Percentiles rank a stretch among this genome's conserved stretches.
These are phyloP conservation scores for Wallacemonas sp. DNA, from an alignment of 208 protist genomes.

Conservation along the genomic window DNA sequence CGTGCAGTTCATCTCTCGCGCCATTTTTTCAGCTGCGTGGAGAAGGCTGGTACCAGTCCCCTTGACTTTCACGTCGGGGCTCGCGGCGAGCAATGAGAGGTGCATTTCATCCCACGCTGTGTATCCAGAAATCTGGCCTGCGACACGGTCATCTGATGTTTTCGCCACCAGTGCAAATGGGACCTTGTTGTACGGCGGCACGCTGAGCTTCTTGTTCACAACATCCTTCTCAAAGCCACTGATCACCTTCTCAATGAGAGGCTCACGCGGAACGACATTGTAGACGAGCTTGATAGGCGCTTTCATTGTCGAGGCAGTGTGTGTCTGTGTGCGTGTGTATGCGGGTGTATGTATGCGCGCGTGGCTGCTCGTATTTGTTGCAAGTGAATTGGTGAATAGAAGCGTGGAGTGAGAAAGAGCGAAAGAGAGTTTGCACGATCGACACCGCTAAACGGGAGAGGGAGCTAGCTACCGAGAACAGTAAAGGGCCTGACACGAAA, in stretches of 20 bases:
- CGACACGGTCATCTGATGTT: slow-evolving; percentile 16
- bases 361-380: too few relatives aligned
- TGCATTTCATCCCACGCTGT: slow-evolving; percentile 16
- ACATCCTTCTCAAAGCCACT: neutral
- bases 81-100: slow-evolving; percentile 14
- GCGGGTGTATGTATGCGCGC: too few relatives aligned
- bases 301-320: neutral
- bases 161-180: slow-evolving; percentile 12
- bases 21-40: slow-evolving; percentile 19
- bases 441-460: too few relatives aligned
- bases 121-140: slow-evolving; percentile 1
- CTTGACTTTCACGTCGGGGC: slow-evolving; percentile 10
- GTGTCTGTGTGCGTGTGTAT: too few relatives aligned
- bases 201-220: neutral
- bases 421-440: too few relatives aligned
- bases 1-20: slow-evolving; percentile 18
- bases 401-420: too few relatives aligned
- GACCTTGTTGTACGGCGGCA: slow-evolving; percentile 10
- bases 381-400: too few relatives aligned
- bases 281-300: slow-evolving; percentile 7
- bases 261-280: neutral
- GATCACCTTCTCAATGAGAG: slow-evolving; percentile 5
- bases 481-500: too few relatives aligned
- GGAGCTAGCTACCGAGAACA: too few relatives aligned
- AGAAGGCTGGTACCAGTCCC: slow-evolving; percentile 27